These are phyloP conservation scores for Panus rudis DNA, from an alignment of 768 basidiomycete genomes.

Conservation along the genomic window DNA sequence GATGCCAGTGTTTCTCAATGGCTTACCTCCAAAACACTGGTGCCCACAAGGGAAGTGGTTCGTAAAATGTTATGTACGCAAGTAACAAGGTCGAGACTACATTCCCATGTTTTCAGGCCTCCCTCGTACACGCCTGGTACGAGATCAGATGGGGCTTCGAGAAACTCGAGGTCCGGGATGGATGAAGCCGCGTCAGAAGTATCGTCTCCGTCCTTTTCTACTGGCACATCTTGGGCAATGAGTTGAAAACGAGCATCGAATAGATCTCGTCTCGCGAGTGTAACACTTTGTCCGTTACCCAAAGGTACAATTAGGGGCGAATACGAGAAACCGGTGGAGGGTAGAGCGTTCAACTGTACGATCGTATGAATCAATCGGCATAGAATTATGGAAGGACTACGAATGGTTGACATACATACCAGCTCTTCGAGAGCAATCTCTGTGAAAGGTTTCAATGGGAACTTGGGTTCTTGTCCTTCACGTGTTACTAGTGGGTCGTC, in stretches of 20 bases:
- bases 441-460: slow-evolving; percentile 13
- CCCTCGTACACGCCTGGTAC: slow-evolving; percentile 93
- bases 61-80: slow-evolving; percentile 35
- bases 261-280: slow-evolving; percentile 73
- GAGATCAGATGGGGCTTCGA: slow-evolving; percentile 84
- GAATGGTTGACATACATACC: slow-evolving; percentile 20
- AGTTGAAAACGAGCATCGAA: slow-evolving; percentile 97
- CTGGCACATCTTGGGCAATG: slow-evolving; percentile 46
- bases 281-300: slow-evolving; percentile 19
- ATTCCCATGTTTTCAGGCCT: slow-evolving; percentile 97
- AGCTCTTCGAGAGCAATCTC: slow-evolving; percentile 25
- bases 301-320: slow-evolving; percentile 60
- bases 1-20: too few species aligned
- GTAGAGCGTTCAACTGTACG: slow-evolving; percentile 60
- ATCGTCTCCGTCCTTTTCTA: slow-evolving; percentile 13
- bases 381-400: neutral
- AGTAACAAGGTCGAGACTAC: slow-evolving; percentile 78
- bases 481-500: slow-evolving; percentile 1
- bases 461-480: neutral
- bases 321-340: slow-evolving; percentile 71
- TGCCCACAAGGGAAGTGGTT: slow-evolving; percentile 35
- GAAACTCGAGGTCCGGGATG: slow-evolving; percentile 44
- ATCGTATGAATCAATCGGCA: slow-evolving; percentile 9
- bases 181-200: neutral
- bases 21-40: slow-evolving; percentile 67